These are phyloP conservation scores for Magnusiomyces tetraspermus DNA, from an alignment of 1,139 yeast species.

Conservation along the genomic window DNA sequence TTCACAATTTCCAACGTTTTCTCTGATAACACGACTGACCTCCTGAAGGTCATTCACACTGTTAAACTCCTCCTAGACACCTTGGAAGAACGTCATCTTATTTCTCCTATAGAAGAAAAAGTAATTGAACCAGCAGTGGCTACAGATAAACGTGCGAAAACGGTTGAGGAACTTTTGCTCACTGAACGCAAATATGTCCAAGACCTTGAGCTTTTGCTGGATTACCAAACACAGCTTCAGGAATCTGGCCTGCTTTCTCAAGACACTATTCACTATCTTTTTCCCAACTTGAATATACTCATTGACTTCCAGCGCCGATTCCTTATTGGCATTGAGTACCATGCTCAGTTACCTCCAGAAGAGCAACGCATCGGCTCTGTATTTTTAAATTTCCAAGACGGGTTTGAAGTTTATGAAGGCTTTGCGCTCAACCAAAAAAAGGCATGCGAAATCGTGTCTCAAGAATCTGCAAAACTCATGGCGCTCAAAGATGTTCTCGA, in stretches of 20 bases:
- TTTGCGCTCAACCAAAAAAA: slow-evolving; percentile 76
- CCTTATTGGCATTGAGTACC: slow-evolving; percentile 79
- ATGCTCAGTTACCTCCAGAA: slow-evolving; percentile 62
- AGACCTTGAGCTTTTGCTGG: slow-evolving; percentile 66
- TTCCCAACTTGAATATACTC: slow-evolving; percentile 79
- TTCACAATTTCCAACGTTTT: slow-evolving; percentile 89
- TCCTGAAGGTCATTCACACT: slow-evolving; percentile 38
- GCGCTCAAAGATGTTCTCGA: slow-evolving; percentile 58
- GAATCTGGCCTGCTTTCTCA: slow-evolving; percentile 59
- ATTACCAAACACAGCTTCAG: slow-evolving; percentile 59
- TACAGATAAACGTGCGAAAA: slow-evolving; percentile 47
- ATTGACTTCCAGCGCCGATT: slow-evolving; percentile 90
- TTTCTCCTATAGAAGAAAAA: slow-evolving; percentile 15
- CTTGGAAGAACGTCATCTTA: slow-evolving; percentile 22
- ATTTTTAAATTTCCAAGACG: slow-evolving; percentile 66
- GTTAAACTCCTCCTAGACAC: slow-evolving; percentile 32
- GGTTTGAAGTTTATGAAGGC: slow-evolving; percentile 83
- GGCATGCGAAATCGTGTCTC: slow-evolving; percentile 70
- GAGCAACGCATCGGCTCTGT: slow-evolving; percentile 83
- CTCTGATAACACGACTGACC: slow-evolving; percentile 69
- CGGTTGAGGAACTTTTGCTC: slow-evolving; percentile 72
- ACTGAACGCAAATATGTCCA: slow-evolving; percentile 90
- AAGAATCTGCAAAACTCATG: slow-evolving; percentile 49
- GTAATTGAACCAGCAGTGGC: slow-evolving; percentile 13
- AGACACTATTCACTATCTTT: slow-evolving; percentile 70